Evolutionary conservation across 345 rosid genomes (phyloP).

Genomic region (Citrus hindsii): DNA sequence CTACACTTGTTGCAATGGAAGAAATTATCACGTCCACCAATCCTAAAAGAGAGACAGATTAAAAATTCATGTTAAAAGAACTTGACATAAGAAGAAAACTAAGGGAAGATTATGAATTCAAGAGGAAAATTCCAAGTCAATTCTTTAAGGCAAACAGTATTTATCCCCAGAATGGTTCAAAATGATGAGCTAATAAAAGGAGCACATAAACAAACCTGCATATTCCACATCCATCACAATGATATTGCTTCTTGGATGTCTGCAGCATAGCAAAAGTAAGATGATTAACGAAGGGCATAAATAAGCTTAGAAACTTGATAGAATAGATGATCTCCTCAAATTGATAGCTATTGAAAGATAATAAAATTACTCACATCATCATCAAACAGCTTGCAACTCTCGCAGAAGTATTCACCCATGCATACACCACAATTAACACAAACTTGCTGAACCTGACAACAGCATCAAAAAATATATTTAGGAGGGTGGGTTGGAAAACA

Average conservation of each 20-base stretch:
- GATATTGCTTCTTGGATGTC: conserved; percentile 78
- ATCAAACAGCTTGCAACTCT: conserved; percentile 74
- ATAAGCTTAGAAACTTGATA: not conserved
- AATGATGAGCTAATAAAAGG: not conserved
- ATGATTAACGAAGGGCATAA: not conserved
- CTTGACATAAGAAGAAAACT: not conserved
- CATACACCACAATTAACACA: conserved; percentile 81
- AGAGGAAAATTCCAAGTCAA: not conserved
- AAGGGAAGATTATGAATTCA: not conserved
- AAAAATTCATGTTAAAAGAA: not conserved
- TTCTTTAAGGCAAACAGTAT: not conserved
- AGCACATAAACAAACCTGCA: conserved; percentile 61
- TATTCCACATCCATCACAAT: conserved; percentile 86
- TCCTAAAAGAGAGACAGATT: conserved; percentile 35
- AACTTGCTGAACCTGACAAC: conserved; percentile 53
- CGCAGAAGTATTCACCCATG: conserved; percentile 81
- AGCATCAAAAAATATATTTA: conserved; percentile 13
- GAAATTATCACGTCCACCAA: conserved; percentile 81
- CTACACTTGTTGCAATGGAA: conserved; percentile 92
- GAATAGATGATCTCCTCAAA: not conserved
- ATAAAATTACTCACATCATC: conserved; percentile 64
- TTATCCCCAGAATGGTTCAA: not conserved
- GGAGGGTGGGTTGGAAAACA: no score
- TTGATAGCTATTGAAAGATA: not conserved
- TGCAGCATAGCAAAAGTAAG: conserved; percentile 30